Base-by-base conservation (phyloP, 306 rosid genomes). In the Crataegus laevigata region DNA sequence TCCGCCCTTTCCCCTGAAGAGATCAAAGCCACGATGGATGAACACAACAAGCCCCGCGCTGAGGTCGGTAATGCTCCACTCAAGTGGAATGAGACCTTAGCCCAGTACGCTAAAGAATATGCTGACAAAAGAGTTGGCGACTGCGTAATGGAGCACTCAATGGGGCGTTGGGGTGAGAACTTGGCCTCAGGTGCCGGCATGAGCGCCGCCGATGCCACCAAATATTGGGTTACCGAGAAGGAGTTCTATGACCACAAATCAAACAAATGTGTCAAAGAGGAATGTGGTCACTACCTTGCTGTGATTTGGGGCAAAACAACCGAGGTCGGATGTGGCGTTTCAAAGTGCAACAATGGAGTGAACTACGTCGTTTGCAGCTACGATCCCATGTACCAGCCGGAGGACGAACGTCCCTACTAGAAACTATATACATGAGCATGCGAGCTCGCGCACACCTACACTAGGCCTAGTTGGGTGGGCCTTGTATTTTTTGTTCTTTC, bases 141-240 rank as follows among this genome's bases (percentile, higher is more conserved):
- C 66, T 92, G 97, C 77, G 40, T 64, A 0, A 25, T 91, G 32
- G 87, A 85, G 42, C 97, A 91, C 76, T 91, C 97, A 0, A 8
- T 13, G 15, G 92, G 91, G 0, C 91, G 87, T 11, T 91, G 38
- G 12, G 90, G 90, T 0, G 97, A 91, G 83, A 86, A 88, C 59
- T 9, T 91, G 0, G 88, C 89, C 0, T 85, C 76, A 55, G 88
- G 87, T 0, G 75, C 69, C 2, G 88, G 60, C 0, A 77, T 89
- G 81, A 75, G 52, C 1, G 89, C 82, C 0, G 34, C 59, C 0
- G 85, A 82, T 1, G 88, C 91, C 0, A 85, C 79, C 3, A 85
- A 72, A 76, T 80, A 80, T 30, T 89, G 86, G 84, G 86, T 75
- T 18, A 13, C 40, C 2, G 87, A 87, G 81, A 85, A 82, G 51